phyloP scores from a whole-genome alignment of 2,329 filamentous ascomycete species.

The Beauveria brongniartii region DNA sequence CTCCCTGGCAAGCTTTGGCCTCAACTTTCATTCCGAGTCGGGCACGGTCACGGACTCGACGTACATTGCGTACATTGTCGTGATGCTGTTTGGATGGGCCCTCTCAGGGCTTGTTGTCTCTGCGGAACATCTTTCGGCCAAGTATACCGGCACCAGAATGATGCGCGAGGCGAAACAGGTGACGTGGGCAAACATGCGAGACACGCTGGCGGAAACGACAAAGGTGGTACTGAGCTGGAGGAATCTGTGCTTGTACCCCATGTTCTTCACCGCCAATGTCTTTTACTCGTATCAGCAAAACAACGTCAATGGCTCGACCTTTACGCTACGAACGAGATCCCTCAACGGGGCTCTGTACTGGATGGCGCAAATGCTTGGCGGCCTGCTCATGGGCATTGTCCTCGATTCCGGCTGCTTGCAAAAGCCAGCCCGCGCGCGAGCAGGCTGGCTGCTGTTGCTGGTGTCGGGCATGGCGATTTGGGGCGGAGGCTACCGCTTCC shows the following conservation, averaged over 20 bases:
- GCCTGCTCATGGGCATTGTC: conserved; percentile 61
- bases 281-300: conserved; percentile 85
- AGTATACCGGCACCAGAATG: neutral
- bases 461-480: conserved; percentile 43
- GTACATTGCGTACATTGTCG: conserved; percentile 69
- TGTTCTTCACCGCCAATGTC: conserved; percentile 66
- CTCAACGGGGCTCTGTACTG: conserved; percentile 78
- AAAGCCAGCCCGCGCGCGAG: conserved; percentile 48
- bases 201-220: conserved; percentile 20
- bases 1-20: conserved; percentile 27
- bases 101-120: neutral
- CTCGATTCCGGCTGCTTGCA: conserved; percentile 53
- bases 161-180: neutral
- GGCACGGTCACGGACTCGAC: conserved; percentile 57
- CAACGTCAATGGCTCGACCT: conserved; percentile 60
- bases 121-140: neutral
- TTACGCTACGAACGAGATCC: conserved; percentile 66
- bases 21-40: neutral
- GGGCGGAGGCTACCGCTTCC: conserved; percentile 56
- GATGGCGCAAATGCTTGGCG: conserved; percentile 68
- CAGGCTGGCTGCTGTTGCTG: conserved; percentile 30
- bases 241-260: conserved; percentile 74
- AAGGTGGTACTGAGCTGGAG: conserved; percentile 64
- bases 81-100: conserved; percentile 57
- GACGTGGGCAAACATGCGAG: conserved; percentile 43